phyloP scores from a whole-genome alignment of 352 stramenopile species.

The Albugo laibachii region DNA sequence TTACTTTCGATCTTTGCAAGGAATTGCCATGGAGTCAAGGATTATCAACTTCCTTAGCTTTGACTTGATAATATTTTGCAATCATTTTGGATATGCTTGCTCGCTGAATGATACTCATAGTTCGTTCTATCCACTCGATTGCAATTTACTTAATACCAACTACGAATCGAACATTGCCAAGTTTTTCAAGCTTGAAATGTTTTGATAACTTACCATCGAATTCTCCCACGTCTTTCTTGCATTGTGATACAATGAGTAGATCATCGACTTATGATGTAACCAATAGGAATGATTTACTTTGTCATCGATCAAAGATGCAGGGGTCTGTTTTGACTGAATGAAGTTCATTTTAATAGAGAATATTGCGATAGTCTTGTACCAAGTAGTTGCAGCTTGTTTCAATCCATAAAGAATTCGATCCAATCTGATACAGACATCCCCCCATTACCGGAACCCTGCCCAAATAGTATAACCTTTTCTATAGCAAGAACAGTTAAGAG shows the following conservation, averaged over 20 bases:
- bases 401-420: conserved; percentile 14
- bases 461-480: too few species aligned
- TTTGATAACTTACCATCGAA: neutral
- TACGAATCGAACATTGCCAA: neutral
- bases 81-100: neutral
- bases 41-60: neutral
- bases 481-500: too few species aligned
- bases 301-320: neutral
- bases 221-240: neutral
- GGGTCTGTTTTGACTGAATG: neutral
- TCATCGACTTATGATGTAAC: neutral
- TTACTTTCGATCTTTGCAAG: neutral
- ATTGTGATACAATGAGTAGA: neutral
- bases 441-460: too few species aligned
- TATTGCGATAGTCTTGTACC: conserved; percentile 9
- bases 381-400: conserved; percentile 15
- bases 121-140: neutral
- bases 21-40: neutral
- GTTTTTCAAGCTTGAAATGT: neutral
- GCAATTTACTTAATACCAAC: neutral
- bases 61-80: too few species aligned
- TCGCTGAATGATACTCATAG: neutral
- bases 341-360: conserved; percentile 5
- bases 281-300: neutral
- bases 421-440: conserved; percentile 8